Evolutionary conservation across 208 protist species (phyloP).

Genomic region (Trichomonas tenax): DNA sequence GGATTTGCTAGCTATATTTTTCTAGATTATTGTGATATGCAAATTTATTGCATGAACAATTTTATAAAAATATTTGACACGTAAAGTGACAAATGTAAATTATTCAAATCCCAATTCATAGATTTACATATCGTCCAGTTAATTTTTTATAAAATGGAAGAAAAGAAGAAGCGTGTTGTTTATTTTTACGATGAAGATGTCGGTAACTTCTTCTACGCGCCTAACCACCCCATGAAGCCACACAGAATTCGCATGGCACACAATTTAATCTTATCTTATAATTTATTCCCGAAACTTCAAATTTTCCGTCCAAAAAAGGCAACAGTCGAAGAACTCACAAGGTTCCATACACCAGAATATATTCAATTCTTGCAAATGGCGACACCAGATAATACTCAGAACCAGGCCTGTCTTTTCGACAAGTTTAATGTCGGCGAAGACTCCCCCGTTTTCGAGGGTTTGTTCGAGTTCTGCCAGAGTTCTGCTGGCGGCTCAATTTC

Average conservation of each 20-base stretch:
- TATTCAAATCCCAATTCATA: no score
- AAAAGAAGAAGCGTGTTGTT: not conserved
- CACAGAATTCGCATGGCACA: slow-evolving; percentile 49
- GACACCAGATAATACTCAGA: slow-evolving; percentile 43
- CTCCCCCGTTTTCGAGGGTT: slow-evolving; percentile 50
- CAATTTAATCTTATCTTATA: slow-evolving; percentile 47
- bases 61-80: no score
- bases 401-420: not conserved
- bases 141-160: not conserved
- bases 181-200: slow-evolving; percentile 31
- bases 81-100: no score
- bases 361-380: slow-evolving; percentile 42
- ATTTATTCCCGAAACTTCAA: slow-evolving; percentile 46
- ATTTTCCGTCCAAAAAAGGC: slow-evolving; percentile 33
- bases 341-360: slow-evolving; percentile 49
- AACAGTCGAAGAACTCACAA: slow-evolving; percentile 34
- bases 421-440: slow-evolving; percentile 43
- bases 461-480: slow-evolving; percentile 32
- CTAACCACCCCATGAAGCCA: slow-evolving; percentile 50
- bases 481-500: slow-evolving; percentile 51
- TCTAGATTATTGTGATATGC: no score
- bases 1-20: no score
- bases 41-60: no score
- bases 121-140: no score
- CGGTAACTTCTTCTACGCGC: slow-evolving; percentile 46